Base-by-base conservation (phyloP, 1,284 basidiomycete species). In the Cystobasidium pallidum region DNA sequence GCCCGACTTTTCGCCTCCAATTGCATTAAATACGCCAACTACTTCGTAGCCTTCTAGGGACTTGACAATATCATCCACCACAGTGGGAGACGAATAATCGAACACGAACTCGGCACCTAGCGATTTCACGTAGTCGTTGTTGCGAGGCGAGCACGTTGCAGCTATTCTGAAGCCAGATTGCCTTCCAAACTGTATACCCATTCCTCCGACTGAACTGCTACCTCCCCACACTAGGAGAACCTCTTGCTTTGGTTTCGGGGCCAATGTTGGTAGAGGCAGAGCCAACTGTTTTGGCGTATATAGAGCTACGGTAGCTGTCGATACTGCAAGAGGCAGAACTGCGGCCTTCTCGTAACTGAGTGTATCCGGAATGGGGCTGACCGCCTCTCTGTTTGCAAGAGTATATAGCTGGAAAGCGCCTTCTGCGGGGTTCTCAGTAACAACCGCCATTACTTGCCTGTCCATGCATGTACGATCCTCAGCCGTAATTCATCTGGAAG, bases 221-320 rank as follows among this genome's bases (percentile, higher is more conserved):
- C 78, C 81, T 28, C 80, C 80, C 76, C 80, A 81, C 0, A 81
- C 72, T 30, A 81, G 73, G 47, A 81, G 65, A 1, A 71, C 72
- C 47, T 77, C 72, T 52, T 67, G 70, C 0, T 41, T 52, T 11
- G 74, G 70, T 45, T 77, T 74, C 19, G 39, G 13, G 10, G 52
- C 49, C 0, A 59, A 28, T 3, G 73, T 52, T 15, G 76, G 51
- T 21, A 61, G 54, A 2, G 73, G 47, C 6, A 70, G 54, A 2
- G 75, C 73, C 6, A 79, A 66, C 17, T 77, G 75, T 1, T 80
- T 72, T 45, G 65, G 70, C 55, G 77, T 76, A 74, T 78, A 79
- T 11, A 81, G 75, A 0, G 78, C 81, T 28, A 79, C 75, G 17
- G 77, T 77, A 17, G 79, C 79, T 2, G 80, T 80, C 28, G 76